phyloP scores from a whole-genome alignment of 2,329 filamentous ascomycete genomes.

The Penicillium olsonii region DNA sequence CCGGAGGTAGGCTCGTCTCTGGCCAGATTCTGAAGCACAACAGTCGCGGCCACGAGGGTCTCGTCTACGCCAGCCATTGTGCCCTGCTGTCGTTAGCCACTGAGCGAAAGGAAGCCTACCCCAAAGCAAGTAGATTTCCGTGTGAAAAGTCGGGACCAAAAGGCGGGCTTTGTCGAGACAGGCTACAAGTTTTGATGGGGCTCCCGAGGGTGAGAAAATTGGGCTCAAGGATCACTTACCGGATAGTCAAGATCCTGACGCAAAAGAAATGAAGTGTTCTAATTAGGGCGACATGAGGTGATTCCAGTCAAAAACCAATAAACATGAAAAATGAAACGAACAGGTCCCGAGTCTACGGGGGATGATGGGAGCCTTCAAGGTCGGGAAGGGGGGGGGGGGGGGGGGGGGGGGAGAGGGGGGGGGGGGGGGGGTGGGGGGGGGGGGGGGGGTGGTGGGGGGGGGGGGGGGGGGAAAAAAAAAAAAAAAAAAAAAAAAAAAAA shows the following conservation, averaged over 20 bases:
- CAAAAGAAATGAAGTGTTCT: slow-evolving; percentile 23
- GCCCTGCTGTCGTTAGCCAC: slow-evolving; percentile 32
- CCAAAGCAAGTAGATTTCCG: background rate
- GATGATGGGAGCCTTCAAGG: slow-evolving; percentile 11
- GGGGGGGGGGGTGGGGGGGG: too few species aligned
- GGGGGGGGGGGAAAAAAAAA: background rate
- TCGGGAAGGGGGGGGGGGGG: slow-evolving; percentile 10
- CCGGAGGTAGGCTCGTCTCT: slow-evolving; percentile 39
- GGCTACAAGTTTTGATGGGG: background rate
- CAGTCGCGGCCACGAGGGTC: slow-evolving; percentile 49
- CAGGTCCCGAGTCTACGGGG: slow-evolving; percentile 17
- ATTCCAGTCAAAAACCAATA: background rate
- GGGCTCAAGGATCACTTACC: slow-evolving; percentile 22
- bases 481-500: too few species aligned
- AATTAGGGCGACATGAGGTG: slow-evolving; percentile 35
- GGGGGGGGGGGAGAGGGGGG: too few species aligned
- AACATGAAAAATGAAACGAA: slow-evolving; percentile 2
- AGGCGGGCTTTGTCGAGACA: background rate
- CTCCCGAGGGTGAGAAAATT: background rate
- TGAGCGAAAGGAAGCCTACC: background rate
- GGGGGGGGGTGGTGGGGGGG: background rate
- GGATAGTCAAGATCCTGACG: slow-evolving; percentile 31
- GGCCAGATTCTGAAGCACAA: slow-evolving; percentile 49
- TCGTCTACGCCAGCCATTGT: slow-evolving; percentile 51
- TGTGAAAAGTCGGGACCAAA: background rate